Evolutionary conservation across 371 early-diverging fungal genomes (phyloP).

Genomic region (Mucor mucedo): DNA sequence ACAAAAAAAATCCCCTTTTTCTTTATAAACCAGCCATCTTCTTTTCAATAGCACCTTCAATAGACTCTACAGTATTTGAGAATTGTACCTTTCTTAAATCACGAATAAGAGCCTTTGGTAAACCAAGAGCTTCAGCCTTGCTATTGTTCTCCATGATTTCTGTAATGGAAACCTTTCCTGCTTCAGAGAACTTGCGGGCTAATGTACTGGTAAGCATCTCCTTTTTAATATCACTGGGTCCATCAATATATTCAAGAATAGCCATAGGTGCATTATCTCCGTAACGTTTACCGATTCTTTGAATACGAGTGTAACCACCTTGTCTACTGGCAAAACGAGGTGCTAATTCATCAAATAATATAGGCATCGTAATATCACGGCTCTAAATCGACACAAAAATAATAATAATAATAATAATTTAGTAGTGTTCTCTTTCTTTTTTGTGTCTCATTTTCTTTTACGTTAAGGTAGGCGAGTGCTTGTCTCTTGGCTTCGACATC

Average conservation of each 20-base stretch:
- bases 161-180: constrained; percentile 28
- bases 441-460: constrained; percentile 25
- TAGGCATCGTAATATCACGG: constrained; percentile 76
- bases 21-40: constrained; percentile 29
- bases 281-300: constrained; percentile 79
- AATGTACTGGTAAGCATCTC: constrained; percentile 56
- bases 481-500: constrained; percentile 64
- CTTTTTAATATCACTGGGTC: constrained; percentile 63
- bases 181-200: constrained; percentile 35
- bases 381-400: constrained; percentile 46
- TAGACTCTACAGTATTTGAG: constrained; percentile 33
- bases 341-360: constrained; percentile 84
- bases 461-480: constrained; percentile 67
- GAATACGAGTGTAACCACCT: constrained; percentile 93
- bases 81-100: constrained; percentile 52
- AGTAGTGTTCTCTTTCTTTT: neutral
- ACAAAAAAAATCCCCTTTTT: neutral
- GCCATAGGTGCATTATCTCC: constrained; percentile 93
- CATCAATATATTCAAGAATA: constrained; percentile 84
- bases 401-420: neutral
- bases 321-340: constrained; percentile 78
- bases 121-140: constrained; percentile 28
- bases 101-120: constrained; percentile 43
- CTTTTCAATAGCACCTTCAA: constrained; percentile 39
- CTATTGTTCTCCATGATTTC: constrained; percentile 30